Base-by-base conservation (phyloP, 2,329 filamentous ascomycete species). In the Exophiala lecanii-corni region DNA sequence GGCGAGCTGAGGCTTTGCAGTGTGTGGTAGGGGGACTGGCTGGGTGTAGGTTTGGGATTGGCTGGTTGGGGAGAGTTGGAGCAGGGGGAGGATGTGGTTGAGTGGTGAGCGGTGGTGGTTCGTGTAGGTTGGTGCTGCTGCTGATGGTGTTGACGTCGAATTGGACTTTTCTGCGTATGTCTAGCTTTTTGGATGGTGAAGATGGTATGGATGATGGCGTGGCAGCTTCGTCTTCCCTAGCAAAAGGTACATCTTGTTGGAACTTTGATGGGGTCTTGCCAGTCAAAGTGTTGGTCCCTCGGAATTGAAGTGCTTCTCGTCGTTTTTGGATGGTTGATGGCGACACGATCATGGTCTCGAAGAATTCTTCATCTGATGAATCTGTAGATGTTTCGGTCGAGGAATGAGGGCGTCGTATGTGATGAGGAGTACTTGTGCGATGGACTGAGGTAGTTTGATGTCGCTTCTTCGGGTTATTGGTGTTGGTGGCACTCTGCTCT, bases 1-100 rank as follows among this genome's bases (percentile, higher is more conserved):
- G 30, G 49, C 9, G 51, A 36, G n/a, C 57, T 36, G 13, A 58
- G 42, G 5, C 53, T 50, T 10, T 41, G 35, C 9, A 59, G 52
- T 3, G 50, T 51, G 19, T 53, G 54, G 2, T 51, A 21, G 13
- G 50, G 50, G 39, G 41, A 25, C 15, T 23, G 3, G 4, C 39
- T 16, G 16, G 37, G 18, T 7, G 30, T 6, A 9, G 30, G 30
- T 20, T n/a, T 9, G 18, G 5, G 26, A 7, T 33, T 16, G 16
- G 32, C 13, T 33, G 20, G 10, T 16, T 34, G 39, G 26, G 26
- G 15, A 32, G n/a, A 30, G 37, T 7, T 30, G 12, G 2, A 25
- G 39, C 17, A 15, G 21, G 7, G 16, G 12, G 30, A 13, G 10
- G 23, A 25, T 12, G 7, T 3, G 16, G 18, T 10, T 39, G 46